phyloP scores from a whole-genome alignment of 768 basidiomycete species.

The Phanerochaete carnosa region DNA sequence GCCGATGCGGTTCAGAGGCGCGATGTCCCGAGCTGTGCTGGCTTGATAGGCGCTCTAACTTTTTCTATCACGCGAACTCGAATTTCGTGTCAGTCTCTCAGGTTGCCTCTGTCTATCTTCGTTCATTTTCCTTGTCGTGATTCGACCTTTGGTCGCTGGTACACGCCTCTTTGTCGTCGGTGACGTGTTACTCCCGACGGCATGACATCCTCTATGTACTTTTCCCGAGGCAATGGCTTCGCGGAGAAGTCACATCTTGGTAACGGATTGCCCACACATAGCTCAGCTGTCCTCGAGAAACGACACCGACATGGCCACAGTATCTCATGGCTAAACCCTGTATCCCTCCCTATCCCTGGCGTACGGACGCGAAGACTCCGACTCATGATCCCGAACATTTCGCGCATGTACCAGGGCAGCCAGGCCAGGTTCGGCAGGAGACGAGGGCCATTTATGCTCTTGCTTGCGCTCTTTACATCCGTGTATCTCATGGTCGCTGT shows the following conservation, averaged over 20 bases:
- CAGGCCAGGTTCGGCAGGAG: conserved; percentile 57
- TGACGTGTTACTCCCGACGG: conserved; percentile 29
- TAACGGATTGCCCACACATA: conserved; percentile 42
- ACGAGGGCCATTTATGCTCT: conserved; percentile 41
- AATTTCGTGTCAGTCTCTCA: conserved; percentile 2
- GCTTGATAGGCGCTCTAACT: neutral
- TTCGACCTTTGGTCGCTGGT: conserved; percentile 13
- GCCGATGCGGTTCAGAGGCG: neutral
- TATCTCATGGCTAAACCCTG: conserved; percentile 54
- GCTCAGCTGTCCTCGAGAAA: conserved; percentile 64
- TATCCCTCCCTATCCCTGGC: conserved; percentile 61
- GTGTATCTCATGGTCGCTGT: conserved; percentile 60
- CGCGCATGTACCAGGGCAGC: conserved; percentile 54
- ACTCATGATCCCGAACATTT: conserved; percentile 57
- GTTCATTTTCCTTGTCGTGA: conserved; percentile 13
- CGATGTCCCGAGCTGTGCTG: neutral
- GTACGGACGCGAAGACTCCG: conserved; percentile 52
- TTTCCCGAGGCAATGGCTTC: conserved; percentile 42
- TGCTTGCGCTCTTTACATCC: conserved; percentile 41
- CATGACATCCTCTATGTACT: conserved; percentile 48
- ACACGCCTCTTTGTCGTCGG: neutral
- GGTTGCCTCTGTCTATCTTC: neutral
- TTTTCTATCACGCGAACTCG: neutral
- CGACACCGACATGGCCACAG: conserved; percentile 42
- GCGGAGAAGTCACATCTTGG: conserved; percentile 39